Evolutionary conservation across 352 stramenopile species (phyloP), one percentile per base, ranked within the genome.

Genomic region (Phytophthora pseudosyringae): DNA sequence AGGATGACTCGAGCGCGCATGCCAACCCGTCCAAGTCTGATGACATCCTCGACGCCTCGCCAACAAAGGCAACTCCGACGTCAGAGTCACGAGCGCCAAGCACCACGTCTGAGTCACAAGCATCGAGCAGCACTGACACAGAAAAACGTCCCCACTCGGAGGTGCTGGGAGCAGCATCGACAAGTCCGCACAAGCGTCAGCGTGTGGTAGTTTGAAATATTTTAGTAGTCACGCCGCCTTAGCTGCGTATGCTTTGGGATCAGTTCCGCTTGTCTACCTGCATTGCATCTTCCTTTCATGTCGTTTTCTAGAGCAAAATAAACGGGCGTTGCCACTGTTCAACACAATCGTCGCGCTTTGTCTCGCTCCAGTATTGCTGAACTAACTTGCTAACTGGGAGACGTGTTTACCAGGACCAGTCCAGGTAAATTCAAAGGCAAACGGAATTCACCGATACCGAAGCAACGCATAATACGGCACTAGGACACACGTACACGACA

Each of bases 121-220:
- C 39, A n/a, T 48, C 56, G 15, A 64, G 55, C 25, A 68, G 59
- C 21, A 44, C 45, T 7, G 62, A 71, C 48, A 57, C 33, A 41
- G 73, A 75, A 26, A 81, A 81, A 46, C 69, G 67, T 25, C 39
- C 73, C 52, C 73, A 41, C n/a, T 52, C 73, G 0, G 69, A 78
- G 6, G 54, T 65, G 31, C 26, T 65, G 26, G 59, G 32, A 50
- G 32, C 57, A 29, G 18, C 74, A 35, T 70, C 67, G 11, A 65
- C 69, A 57, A 79, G 74, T 73, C 70, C 70, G 12, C 70, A 75
- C 59, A 82, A 82, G 59, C 74, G 74, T 45, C 74, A 79, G 40
- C 74, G 74, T 50, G 43, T 82, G 59, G 59, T 67, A 26, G 66
- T 79, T 51, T 81, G 62, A 78, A 62, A 51, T 58, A 63, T 44